phyloP scores from a whole-genome alignment of 192 early-diverging fungal genomes.

The Coemansia sp. region DNA sequence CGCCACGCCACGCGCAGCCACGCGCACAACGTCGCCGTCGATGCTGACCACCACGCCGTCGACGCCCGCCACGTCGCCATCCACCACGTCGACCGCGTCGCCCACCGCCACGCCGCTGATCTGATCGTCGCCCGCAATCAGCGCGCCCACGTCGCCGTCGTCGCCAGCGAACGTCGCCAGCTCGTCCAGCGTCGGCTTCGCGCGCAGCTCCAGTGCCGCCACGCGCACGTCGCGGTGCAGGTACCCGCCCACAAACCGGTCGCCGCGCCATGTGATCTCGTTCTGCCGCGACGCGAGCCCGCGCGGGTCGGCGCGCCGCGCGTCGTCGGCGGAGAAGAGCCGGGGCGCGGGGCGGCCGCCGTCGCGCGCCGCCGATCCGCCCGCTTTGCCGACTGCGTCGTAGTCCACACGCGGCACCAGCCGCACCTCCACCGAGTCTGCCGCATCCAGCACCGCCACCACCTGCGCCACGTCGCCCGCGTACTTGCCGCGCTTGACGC shows the following conservation, averaged over 20 bases:
- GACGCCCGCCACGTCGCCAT: slow-evolving; percentile 77
- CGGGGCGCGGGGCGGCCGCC: slow-evolving; percentile 63
- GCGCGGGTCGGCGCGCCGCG: slow-evolving; percentile 54
- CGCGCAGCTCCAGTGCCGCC: slow-evolving; percentile 57
- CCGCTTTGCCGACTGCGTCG: slow-evolving; percentile 29
- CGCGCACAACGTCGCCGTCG: slow-evolving; percentile 63
- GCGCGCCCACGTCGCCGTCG: slow-evolving; percentile 64
- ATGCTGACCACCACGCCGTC: slow-evolving; percentile 72
- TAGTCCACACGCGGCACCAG: slow-evolving; percentile 74
- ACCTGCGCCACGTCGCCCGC: slow-evolving; percentile 90
- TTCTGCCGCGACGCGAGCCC: slow-evolving; percentile 56
- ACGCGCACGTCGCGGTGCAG: slow-evolving; percentile 78
- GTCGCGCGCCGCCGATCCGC: slow-evolving; percentile 33
- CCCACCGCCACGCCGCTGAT: slow-evolving; percentile 65
- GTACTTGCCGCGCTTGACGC: slow-evolving; percentile 89
- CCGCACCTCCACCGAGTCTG: slow-evolving; percentile 62
- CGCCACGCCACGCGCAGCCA: slow-evolving; percentile 61
- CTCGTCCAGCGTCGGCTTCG: slow-evolving; percentile 89
- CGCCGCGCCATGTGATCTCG: slow-evolving; percentile 57
- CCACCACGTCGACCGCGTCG: slow-evolving; percentile 80
- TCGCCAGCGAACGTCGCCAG: slow-evolving; percentile 68
- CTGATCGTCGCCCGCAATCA: slow-evolving; percentile 54
- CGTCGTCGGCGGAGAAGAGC: slow-evolving; percentile 59
- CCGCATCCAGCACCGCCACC: slow-evolving; percentile 57
- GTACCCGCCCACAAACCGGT: slow-evolving; percentile 72